Percentiles rank a stretch among this genome's conserved stretches.
Conservation (phyloP, 495 filamentous ascomycete genomes). For the Penicillium arizonense region DNA sequence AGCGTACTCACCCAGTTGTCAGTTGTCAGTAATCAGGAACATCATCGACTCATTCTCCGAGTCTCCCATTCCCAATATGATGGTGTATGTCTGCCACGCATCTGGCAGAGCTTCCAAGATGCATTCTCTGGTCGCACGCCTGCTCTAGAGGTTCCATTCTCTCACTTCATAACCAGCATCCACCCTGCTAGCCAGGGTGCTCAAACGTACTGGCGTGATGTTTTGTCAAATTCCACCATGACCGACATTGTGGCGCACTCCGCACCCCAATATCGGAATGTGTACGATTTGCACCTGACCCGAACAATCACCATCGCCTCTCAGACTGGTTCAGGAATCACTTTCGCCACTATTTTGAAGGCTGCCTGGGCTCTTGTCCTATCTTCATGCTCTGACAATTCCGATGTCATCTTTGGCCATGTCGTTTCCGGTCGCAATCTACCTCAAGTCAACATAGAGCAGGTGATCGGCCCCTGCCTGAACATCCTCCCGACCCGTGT, state of each 20-base stretch:
- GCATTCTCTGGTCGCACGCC: neutral
- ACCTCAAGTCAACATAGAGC: conserved; percentile 27
- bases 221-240: neutral
- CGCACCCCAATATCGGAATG: neutral
- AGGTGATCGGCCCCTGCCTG: conserved; percentile 40
- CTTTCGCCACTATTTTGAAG: conserved; percentile 27
- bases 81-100: neutral
- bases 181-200: neutral
- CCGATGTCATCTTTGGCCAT: conserved; percentile 32
- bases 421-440: conserved; percentile 31
- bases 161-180: neutral
- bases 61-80: neutral
- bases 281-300: neutral
- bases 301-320: neutral
- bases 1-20: neutral
- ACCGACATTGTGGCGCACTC: neutral
- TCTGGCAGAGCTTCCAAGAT: neutral
- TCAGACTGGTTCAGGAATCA: neutral
- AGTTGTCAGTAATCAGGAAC: neutral
- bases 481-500: conserved; percentile 47
- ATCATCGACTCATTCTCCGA: neutral
- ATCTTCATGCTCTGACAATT: conserved; percentile 8
- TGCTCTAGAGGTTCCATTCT: neutral
- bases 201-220: neutral
- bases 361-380: conserved; percentile 35